Percentiles rank a stretch among this genome's conserved stretches.
Conservation (phyloP, 345 rosid genomes). For the Populus deltoides region DNA sequence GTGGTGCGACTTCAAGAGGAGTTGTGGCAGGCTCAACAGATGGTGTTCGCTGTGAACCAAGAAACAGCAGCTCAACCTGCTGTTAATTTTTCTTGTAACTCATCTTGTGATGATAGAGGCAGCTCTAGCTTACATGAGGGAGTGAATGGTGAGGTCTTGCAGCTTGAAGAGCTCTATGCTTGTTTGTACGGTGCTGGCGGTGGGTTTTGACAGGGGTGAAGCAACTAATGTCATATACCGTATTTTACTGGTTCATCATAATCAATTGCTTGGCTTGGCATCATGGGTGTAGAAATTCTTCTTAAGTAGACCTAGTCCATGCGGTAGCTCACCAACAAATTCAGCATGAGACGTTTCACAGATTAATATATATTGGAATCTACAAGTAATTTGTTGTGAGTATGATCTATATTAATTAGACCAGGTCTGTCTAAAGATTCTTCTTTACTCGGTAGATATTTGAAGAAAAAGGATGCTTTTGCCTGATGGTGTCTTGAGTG, state of each 20-base stretch:
- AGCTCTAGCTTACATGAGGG: slow-evolving; percentile 30
- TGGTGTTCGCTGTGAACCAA: slow-evolving; percentile 32
- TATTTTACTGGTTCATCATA: not conserved
- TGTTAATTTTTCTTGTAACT: slow-evolving; percentile 23
- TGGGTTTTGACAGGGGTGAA: slow-evolving; percentile 19
- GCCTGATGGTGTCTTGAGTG: not conserved
- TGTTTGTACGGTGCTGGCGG: slow-evolving; percentile 44
- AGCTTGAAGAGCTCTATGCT: slow-evolving; percentile 68
- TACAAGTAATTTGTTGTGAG: not conserved
- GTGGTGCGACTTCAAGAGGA: slow-evolving; percentile 63
- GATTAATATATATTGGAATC: not conserved
- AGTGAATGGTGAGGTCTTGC: slow-evolving; percentile 34
- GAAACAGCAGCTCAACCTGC: not conserved
- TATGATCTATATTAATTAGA: not conserved
- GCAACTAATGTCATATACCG: not conserved
- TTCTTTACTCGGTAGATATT: not conserved
- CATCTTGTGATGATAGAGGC: slow-evolving; percentile 40
- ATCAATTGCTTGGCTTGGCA: not conserved
- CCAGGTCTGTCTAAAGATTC: too few relatives aligned
- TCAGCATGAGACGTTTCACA: not conserved
- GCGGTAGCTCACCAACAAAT: not conserved
- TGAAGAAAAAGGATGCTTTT: not conserved
- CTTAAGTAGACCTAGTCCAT: not conserved
- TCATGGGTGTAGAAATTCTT: not conserved
- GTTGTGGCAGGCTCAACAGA: slow-evolving; percentile 47